Base-by-base conservation (phyloP, 202 grass and related monocot species). In the Sporobolus alterniflorus region DNA sequence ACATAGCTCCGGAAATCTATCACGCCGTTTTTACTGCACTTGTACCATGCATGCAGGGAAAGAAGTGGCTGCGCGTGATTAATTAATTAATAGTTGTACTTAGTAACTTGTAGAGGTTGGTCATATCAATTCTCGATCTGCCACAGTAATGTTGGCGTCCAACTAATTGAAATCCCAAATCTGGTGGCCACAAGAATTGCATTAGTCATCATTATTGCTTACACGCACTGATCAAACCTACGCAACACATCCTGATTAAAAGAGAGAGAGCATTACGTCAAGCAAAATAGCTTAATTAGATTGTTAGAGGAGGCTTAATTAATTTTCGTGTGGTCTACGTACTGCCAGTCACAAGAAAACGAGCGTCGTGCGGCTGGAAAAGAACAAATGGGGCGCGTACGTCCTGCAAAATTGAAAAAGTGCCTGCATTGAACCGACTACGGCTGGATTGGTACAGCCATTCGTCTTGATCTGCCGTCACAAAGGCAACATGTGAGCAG, bases 281-380 rank as follows among this genome's bases (percentile, higher is more conserved):
- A 5, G 20, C 51, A 5, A 54, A 54, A 54, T 52, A 18, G 49
- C 36, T 7, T 21, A n/a, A n/a, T n/a, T n/a, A n/a, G n/a, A n/a
- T n/a, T n/a, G n/a, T n/a, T n/a, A n/a, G n/a, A n/a, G n/a, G n/a
- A n/a, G n/a, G n/a, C n/a, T n/a, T n/a, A n/a, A n/a, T n/a, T n/a
- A n/a, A n/a, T n/a, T n/a, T n/a, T n/a, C n/a, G n/a, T n/a, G n/a
- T n/a, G n/a, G n/a, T n/a, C n/a, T n/a, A 52, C 36, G 36, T 48
- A 48, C 46, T 48, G 39, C 33, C 20, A 54, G 16, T 79, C 77
- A 55, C 33, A 68, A 8, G 77, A 55, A 67, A 79, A 24, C 47
- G n/a, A 42, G 51, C n/a, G 16, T 26, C 15, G n/a, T n/a, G 18
- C 46, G 8, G 48, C 68, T 68, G 18, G 48, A 52, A 54, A 51